These are phyloP conservation scores for Amoebophrya sp. DNA, from an alignment of 169 alveolate species.

Conservation along the genomic window DNA sequence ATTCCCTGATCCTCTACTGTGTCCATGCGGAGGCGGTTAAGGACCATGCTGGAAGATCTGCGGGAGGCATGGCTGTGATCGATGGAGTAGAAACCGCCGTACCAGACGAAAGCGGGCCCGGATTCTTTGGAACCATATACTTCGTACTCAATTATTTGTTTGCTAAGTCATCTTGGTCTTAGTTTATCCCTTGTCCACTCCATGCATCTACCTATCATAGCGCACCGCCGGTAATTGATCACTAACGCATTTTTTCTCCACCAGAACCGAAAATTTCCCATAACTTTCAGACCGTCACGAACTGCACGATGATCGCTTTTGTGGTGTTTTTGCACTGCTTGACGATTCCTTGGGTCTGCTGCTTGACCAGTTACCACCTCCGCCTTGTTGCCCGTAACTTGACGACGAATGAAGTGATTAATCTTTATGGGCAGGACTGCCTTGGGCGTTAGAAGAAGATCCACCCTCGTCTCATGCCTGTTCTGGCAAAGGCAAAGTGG, in stretches of 20 bases:
- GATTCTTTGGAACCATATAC: too few species aligned
- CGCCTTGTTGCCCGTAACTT: too few species aligned
- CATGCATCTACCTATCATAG: not conserved
- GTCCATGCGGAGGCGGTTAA: not conserved
- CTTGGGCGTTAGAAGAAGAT: too few species aligned
- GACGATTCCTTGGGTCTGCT: too few species aligned
- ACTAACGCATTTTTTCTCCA: not conserved
- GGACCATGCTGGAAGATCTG: not conserved
- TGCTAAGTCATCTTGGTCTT: not conserved
- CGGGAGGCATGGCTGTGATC: not conserved
- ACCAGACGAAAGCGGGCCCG: not conserved
- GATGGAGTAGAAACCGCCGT: not conserved
- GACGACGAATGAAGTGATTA: too few species aligned
- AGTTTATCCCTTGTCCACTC: not conserved
- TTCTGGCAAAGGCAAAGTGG: too few species aligned
- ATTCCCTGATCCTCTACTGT: not conserved
- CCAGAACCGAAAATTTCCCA: not conserved
- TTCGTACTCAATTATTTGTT: not conserved
- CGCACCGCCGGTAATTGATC: not conserved
- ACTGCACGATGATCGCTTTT: constrained; percentile 1
- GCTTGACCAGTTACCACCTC: too few species aligned
- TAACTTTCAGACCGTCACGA: not conserved
- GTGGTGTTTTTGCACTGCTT: not conserved
- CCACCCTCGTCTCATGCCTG: too few species aligned
- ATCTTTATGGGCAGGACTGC: too few species aligned